These are phyloP conservation scores for Lachnellula hyalina DNA, from an alignment of 2,329 filamentous ascomycete genomes.

Conservation along the genomic window DNA sequence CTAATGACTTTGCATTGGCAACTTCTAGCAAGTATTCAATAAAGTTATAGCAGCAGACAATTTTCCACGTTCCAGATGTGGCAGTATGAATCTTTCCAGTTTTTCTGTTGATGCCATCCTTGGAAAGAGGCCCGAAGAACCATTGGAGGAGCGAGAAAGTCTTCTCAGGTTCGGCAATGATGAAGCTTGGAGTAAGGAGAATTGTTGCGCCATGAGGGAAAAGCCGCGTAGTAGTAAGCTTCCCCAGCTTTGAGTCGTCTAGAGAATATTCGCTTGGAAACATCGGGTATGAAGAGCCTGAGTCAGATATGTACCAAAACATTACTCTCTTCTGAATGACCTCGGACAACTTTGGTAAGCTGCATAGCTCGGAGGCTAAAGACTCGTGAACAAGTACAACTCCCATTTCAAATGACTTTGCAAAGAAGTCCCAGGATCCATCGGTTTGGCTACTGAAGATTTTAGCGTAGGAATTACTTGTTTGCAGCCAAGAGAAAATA, in stretches of 20 bases:
- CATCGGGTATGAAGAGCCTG: constrained; percentile 19
- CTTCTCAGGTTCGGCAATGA: constrained; percentile 40
- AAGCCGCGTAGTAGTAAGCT: constrained; percentile 35
- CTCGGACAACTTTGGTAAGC: constrained; percentile 14
- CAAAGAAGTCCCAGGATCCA: constrained; percentile 46
- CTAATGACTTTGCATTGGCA: constrained; percentile 24
- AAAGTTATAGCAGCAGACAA: constrained; percentile 23
- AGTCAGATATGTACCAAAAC: constrained; percentile 28
- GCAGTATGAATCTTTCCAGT: constrained; percentile 4
- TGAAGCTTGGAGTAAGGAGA: constrained; percentile 46
- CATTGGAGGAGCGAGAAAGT: constrained; percentile 38
- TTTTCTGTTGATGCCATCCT: not conserved
- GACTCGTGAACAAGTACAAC: constrained; percentile 28
- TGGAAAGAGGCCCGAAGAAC: constrained; percentile 27
- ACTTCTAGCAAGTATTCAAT: constrained; percentile 27
- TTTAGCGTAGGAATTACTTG: constrained; percentile 36
- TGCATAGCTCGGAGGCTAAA: constrained; percentile 13
- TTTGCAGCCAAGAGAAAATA: constrained; percentile 42
- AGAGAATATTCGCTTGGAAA: constrained; percentile 24
- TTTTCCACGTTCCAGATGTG: constrained; percentile 16
- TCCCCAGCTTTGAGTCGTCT: constrained; percentile 27
- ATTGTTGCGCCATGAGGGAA: constrained; percentile 42
- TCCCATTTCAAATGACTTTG: constrained; percentile 18
- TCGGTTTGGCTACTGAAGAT: constrained; percentile 38
- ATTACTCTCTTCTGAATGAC: constrained; percentile 2